These are phyloP conservation scores for Geoglossum glabrum DNA, from an alignment of 495 filamentous ascomycete species.

Conservation along the genomic window DNA sequence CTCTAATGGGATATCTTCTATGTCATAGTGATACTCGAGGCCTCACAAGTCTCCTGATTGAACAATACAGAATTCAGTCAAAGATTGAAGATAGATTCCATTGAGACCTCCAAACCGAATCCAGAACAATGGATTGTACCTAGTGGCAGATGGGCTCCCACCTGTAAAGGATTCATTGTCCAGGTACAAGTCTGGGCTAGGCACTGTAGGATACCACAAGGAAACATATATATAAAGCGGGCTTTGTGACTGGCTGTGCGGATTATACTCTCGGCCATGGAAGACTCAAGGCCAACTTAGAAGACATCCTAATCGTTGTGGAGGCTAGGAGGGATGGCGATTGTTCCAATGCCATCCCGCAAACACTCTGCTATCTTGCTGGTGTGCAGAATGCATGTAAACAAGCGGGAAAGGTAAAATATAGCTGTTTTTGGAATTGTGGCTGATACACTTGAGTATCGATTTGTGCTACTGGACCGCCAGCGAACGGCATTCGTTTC, in stretches of 20 bases:
- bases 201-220: slow-evolving; percentile 10
- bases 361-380: background rate
- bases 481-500: background rate
- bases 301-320: background rate
- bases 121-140: slow-evolving; percentile 10
- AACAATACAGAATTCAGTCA: slow-evolving; percentile 9
- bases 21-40: slow-evolving; percentile 11
- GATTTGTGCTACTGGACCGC: background rate
- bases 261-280: background rate
- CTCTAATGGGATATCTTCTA: slow-evolving; percentile 5
- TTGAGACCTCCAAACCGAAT: slow-evolving; percentile 9
- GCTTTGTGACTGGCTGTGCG: background rate
- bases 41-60: slow-evolving; percentile 4
- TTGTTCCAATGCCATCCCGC: background rate
- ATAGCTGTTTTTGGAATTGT: too few species aligned
- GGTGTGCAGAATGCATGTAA: background rate
- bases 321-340: background rate
- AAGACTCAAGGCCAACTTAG: background rate
- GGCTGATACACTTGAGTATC: background rate
- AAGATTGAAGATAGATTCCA: slow-evolving; percentile 9
- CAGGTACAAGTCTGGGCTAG: slow-evolving; percentile 5
- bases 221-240: background rate
- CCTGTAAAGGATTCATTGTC: slow-evolving; percentile 8
- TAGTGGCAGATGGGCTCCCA: slow-evolving; percentile 2
- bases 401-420: too few species aligned